Evolutionary conservation across 1,284 basidiomycete species (phyloP).

Genomic region (Kalmanozyma brasiliensis): DNA sequence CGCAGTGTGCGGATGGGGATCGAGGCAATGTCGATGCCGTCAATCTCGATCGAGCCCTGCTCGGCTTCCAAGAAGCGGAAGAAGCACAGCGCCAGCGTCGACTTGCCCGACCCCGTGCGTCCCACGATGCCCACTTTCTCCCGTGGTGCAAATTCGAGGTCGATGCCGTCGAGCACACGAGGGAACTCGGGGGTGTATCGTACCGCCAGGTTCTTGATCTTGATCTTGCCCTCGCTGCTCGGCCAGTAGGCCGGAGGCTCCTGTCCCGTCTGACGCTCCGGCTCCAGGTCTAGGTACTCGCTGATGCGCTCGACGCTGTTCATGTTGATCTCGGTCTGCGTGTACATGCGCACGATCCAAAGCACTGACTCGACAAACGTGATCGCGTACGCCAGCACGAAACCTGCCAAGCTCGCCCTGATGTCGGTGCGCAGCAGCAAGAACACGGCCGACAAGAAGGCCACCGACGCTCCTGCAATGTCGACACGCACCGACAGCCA

Average conservation of each 20-base stretch:
- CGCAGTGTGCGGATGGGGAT: conserved; percentile 89
- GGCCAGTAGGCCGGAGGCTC: conserved; percentile 68
- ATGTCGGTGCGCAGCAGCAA: conserved; percentile 71
- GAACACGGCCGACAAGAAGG: conserved; percentile 67
- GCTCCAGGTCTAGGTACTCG: conserved; percentile 62
- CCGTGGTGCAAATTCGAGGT: conserved; percentile 62
- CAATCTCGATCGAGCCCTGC: conserved; percentile 82
- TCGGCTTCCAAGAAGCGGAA: conserved; percentile 93
- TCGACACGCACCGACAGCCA: conserved; percentile 68
- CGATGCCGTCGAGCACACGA: conserved; percentile 60
- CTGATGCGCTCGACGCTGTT: conserved; percentile 67
- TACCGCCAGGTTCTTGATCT: conserved; percentile 63
- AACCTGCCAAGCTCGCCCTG: conserved; percentile 64
- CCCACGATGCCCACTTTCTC: conserved; percentile 68
- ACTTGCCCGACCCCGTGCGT: conserved; percentile 86
- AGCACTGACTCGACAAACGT: conserved; percentile 75
- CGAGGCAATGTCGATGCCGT: conserved; percentile 85
- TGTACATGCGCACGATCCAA: conserved; percentile 66
- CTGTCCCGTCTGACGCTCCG: conserved; percentile 53
- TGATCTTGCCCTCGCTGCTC: conserved; percentile 59
- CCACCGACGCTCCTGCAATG: conserved; percentile 60
- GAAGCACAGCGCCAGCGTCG: conserved; percentile 88
- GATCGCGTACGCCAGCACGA: conserved; percentile 63
- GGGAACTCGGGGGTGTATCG: conserved; percentile 67
- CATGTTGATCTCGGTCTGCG: conserved; percentile 67